Evolutionary conservation across 371 early-diverging fungal genomes (phyloP), one percentile per base, ranked within the genome.

Genomic region (Synchytrium microbalum): DNA sequence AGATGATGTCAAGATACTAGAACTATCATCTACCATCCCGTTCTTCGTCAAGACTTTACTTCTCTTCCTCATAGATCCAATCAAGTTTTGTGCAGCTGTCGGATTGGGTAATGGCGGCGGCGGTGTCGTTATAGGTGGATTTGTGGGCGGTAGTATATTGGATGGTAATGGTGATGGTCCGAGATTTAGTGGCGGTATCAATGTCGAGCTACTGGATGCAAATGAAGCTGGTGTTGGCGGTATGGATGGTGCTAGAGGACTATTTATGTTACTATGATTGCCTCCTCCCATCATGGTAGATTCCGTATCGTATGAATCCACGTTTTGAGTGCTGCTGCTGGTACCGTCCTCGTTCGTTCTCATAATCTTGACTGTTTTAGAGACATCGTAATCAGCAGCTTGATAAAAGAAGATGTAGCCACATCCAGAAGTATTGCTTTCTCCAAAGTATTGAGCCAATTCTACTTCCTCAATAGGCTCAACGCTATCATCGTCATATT

Each of bases 401-500:
- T 65, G 69, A 60, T 77, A 80, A 24, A 80, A 68, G 29, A 77
- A 73, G 31, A 78, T 71, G 67, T 80, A 80, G 3, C 76, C 81
- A 28, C 74, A 71, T 5, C 77, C 81, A 2, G 68, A 67, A 1
- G 65, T 25, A 58, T 70, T 72, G 32, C 59, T 54, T 54, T 77
- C 76, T 25, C 81, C 79, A 71, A 75, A 80, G 62, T 75, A 78
- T 19, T 71, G 67, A 51, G 62, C 61, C 26, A 80, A 62, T 31
- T 76, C 76, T 5, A 69, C 53, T 62, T 77, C 77, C 13, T 78
- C 77, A 0, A 80, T 67, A 13, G 68, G 64, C 64, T 76, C 64
- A 19, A 95, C 93, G 24, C 81, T 81, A 59, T 96, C 96, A 73
- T 97, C 98, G 73, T 97, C 98, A 73, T 94, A 95, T 31, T 93